Evolutionary conservation across 768 basidiomycete species (phyloP).

Genomic region (Panaeolus papilionaceus): DNA sequence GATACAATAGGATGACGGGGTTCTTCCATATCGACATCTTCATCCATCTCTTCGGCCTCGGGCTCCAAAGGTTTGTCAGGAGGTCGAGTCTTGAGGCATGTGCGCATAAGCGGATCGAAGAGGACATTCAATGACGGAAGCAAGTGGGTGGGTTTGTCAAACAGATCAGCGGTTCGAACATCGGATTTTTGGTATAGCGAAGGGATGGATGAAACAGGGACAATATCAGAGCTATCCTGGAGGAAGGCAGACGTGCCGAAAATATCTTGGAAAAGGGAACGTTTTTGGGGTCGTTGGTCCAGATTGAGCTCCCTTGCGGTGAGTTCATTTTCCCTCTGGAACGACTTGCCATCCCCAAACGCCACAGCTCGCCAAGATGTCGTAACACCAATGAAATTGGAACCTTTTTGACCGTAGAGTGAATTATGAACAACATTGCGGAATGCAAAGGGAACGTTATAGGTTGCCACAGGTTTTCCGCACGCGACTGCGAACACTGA

Average conservation of each 20-base stretch:
- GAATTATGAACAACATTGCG: slow-evolving; percentile 51
- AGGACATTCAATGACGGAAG: slow-evolving; percentile 76
- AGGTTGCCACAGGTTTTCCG: slow-evolving; percentile 47
- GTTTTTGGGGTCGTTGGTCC: slow-evolving; percentile 34
- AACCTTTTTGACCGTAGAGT: slow-evolving; percentile 39
- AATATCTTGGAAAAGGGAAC: slow-evolving; percentile 88
- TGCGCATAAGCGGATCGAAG: slow-evolving; percentile 61
- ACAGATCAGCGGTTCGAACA: slow-evolving; percentile 45
- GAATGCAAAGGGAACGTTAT: slow-evolving; percentile 67
- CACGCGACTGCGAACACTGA: slow-evolving; percentile 56
- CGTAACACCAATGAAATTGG: slow-evolving; percentile 75
- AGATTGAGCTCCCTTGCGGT: slow-evolving; percentile 27
- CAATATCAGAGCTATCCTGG: slow-evolving; percentile 39
- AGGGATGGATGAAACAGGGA: slow-evolving; percentile 6
- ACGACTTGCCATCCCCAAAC: slow-evolving; percentile 64
- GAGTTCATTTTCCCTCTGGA: slow-evolving; percentile 43
- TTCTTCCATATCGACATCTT: slow-evolving; percentile 55
- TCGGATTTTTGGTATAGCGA: slow-evolving; percentile 20
- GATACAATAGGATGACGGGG: slow-evolving; percentile 29
- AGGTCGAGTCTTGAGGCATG: slow-evolving; percentile 39
- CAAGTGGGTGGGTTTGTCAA: slow-evolving; percentile 77
- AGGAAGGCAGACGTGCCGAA: slow-evolving; percentile 82
- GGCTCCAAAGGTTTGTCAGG: slow-evolving; percentile 22
- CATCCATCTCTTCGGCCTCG: slow-evolving; percentile 37
- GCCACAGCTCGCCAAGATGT: slow-evolving; percentile 66